Evolutionary conservation across 441 rosid genomes (phyloP), one percentile per base, ranked within the genome.

Genomic region (Melastoma candidum): DNA sequence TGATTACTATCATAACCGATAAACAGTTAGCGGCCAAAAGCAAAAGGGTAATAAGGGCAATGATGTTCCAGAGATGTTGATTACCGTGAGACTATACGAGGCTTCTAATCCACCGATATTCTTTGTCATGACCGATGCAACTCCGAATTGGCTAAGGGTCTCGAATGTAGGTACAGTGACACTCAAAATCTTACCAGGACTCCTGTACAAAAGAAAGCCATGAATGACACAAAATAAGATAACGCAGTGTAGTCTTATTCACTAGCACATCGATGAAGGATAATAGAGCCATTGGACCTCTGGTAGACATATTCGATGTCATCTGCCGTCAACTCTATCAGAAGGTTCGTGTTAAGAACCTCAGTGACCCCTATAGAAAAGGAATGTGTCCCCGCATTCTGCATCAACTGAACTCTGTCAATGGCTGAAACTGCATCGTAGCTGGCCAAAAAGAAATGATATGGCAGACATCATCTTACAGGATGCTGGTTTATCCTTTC

Each of bases 401-500:
- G 83, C 70, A 69, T 24, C 50, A 55, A 57, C 66, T 22, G 36
- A 55, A 44, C 50, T 48, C 45, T 25, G 10, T 13, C 22, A 50
- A 6, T 48, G 50, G 36, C 50, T 2, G 39, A 39, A 32, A 47
- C n/a, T 43, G 47, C 24, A 47, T 36, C 8, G 41, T 36, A 36
- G 10, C 41, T 4, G 41, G 8, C 41, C 41, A 9, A 36, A 36
- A 9, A 36, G 22, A 17, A 17, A 36, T 36, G 41, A 36, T 4
- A 36, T 4, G 41, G 8, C 41, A 36, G 1, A 36, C 41, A 36
- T 36, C 7, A 36, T 36, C 41, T 80, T 74, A 92, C 96, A 71
- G 96, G 97, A 74, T 88, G 93, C 75, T 88, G 87, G 62, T 93
- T 93, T 61, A 88, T 84, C 84, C 98, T 84, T 72, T 86, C 88